These are phyloP conservation scores for Barnettozyma salicaria DNA, from an alignment of 805 yeast genomes.

Conservation along the genomic window DNA sequence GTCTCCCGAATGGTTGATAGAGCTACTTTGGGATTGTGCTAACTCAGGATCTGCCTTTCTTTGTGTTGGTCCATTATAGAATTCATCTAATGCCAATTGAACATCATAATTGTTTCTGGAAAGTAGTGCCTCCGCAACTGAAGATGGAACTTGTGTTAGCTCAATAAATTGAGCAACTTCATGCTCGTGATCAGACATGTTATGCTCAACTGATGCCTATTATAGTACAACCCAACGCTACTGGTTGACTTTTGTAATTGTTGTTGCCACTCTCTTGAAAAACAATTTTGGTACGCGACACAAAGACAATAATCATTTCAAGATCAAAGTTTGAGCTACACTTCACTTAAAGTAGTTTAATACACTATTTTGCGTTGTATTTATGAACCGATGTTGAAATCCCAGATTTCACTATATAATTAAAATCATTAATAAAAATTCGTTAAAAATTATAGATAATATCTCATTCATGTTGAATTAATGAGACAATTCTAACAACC, in stretches of 20 bases:
- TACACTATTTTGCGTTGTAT: constrained; percentile 8
- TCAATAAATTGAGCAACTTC: constrained; percentile 15
- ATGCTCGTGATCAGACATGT: constrained; percentile 9
- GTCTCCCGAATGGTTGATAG: not conserved
- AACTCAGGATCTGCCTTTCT: constrained; percentile 8
- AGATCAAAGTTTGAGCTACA: not conserved
- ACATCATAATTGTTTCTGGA: constrained; percentile 27
- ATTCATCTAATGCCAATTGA: constrained; percentile 29
- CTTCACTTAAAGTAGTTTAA: not conserved
- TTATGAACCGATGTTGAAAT: constrained; percentile 15
- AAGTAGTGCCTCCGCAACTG: constrained; percentile 19
- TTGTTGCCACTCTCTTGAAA: constrained; percentile 5
- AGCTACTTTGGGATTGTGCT: not conserved
- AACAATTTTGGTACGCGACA: constrained; percentile 2
- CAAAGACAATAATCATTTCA: not conserved
- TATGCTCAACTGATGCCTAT: too few relatives aligned
- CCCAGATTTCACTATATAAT: constrained; percentile 15
- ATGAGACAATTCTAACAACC: constrained; percentile 3
- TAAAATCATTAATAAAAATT: constrained; percentile 11
- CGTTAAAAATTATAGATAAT: constrained; percentile 3
- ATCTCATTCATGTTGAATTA: constrained; percentile 12
- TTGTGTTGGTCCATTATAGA: constrained; percentile 24
- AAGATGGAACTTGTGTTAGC: constrained; percentile 18
- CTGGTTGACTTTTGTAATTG: not conserved
- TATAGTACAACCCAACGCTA: too few relatives aligned